phyloP scores from a whole-genome alignment of 345 rosid species.

The Chamaenerion angustifolium region DNA sequence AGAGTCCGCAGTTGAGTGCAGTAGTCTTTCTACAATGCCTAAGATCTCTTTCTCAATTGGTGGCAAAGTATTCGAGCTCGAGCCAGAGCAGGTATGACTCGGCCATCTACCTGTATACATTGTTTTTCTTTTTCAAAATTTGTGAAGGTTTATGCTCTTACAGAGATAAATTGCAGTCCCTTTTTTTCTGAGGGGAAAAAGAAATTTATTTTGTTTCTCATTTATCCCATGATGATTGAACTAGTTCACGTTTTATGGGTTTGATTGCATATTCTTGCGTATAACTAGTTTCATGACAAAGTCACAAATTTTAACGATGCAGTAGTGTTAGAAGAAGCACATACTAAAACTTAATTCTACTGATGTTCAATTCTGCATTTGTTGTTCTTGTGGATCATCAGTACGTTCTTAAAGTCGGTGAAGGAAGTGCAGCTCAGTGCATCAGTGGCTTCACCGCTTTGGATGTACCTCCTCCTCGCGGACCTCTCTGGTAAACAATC shows the following conservation, averaged over 20 bases:
- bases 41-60: constrained; percentile 63
- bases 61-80: constrained; percentile 56
- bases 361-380: neutral
- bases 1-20: constrained; percentile 68
- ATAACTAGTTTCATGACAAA: too few species aligned
- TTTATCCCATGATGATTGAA: neutral
- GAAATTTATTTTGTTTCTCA: neutral
- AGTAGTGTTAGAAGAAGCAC: too few species aligned
- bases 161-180: too few species aligned
- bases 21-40: constrained; percentile 51
- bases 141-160: too few species aligned
- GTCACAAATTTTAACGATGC: too few species aligned
- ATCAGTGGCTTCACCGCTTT: constrained; percentile 48
- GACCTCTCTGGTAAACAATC: constrained; percentile 39
- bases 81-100: constrained; percentile 54
- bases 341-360: neutral
- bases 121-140: neutral
- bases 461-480: constrained; percentile 45
- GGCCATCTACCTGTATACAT: neutral
- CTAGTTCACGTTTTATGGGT: neutral
- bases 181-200: too few species aligned
- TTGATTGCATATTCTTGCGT: too few species aligned
- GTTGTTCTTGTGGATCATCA: constrained; percentile 7
- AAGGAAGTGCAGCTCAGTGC: constrained; percentile 43
- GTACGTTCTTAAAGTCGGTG: constrained; percentile 49